phyloP scores from a whole-genome alignment of 2,329 filamentous ascomycete species.

The Diplodia sapinea region DNA sequence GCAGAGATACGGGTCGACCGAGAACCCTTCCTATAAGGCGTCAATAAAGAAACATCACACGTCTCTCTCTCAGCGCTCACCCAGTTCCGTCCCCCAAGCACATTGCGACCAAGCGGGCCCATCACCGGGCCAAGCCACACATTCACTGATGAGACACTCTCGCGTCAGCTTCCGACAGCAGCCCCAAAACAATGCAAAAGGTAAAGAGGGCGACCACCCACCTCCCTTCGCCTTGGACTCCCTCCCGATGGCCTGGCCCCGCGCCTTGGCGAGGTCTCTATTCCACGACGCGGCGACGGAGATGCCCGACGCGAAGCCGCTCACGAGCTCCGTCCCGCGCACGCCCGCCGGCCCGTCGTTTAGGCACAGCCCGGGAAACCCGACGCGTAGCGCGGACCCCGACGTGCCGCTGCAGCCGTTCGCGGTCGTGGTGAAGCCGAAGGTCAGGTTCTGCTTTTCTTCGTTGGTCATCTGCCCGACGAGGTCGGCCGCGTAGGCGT shows the following conservation, averaged over 20 bases:
- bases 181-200: no score
- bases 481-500: constrained; percentile 48
- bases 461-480: constrained; percentile 48
- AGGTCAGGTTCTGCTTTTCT: constrained; percentile 48
- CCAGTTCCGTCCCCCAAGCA: constrained; percentile 48
- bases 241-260: constrained; percentile 43
- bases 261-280: constrained; percentile 41
- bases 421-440: constrained; percentile 45
- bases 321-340: constrained; percentile 45
- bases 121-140: constrained; percentile 13
- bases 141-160: background rate
- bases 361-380: constrained; percentile 48
- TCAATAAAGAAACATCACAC: no score
- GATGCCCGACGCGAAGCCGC: constrained; percentile 49
- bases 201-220: constrained; percentile 34
- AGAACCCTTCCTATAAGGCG: constrained; percentile 50
- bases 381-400: constrained; percentile 39
- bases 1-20: constrained; percentile 52
- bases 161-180: no score
- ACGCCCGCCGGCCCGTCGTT: constrained; percentile 50
- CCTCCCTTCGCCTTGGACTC: constrained; percentile 53
- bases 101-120: constrained; percentile 45
- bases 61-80: background rate
- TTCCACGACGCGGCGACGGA: constrained; percentile 49
- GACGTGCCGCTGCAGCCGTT: constrained; percentile 17